Evolutionary conservation across 2,329 filamentous ascomycete genomes (phyloP).

Genomic region (Colletotrichum truncatum): DNA sequence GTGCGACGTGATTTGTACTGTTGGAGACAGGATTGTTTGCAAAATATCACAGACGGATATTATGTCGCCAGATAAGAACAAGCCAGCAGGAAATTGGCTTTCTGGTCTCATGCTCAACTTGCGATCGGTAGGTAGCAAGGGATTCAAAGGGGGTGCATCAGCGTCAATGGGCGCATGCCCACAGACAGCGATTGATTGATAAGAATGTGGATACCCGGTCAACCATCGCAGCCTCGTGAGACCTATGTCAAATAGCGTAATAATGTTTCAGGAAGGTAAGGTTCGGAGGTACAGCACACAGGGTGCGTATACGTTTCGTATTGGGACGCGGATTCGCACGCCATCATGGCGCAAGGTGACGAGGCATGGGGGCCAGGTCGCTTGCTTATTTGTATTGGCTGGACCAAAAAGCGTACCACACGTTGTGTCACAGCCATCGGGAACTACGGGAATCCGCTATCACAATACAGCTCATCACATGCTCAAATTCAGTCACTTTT

Average conservation of each 20-base stretch:
- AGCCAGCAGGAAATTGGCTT: neutral
- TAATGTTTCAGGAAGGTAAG: slow-evolving; percentile 14
- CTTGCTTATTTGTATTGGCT: neutral
- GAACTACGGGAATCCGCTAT: too few species aligned
- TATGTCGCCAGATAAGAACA: neutral
- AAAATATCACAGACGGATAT: too few species aligned
- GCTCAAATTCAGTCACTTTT: too few species aligned
- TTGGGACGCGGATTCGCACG: slow-evolving; percentile 12
- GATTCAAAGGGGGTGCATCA: neutral
- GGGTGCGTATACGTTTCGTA: neutral
- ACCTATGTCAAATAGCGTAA: slow-evolving; percentile 15
- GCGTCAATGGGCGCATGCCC: neutral
- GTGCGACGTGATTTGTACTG: too few species aligned
- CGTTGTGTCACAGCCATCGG: too few species aligned
- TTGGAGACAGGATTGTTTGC: too few species aligned
- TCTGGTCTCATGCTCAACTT: neutral
- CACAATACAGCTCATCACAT: too few species aligned
- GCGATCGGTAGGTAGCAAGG: neutral
- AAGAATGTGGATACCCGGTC: slow-evolving; percentile 3
- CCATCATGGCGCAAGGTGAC: slow-evolving; percentile 26
- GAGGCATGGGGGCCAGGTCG: neutral
- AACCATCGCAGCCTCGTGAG: neutral
- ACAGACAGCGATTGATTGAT: slow-evolving; percentile 10
- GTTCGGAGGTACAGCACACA: neutral
- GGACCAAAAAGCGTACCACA: neutral